phyloP scores from a whole-genome alignment of 2,329 filamentous ascomycete genomes.

The Trichocomaceae sp. region DNA sequence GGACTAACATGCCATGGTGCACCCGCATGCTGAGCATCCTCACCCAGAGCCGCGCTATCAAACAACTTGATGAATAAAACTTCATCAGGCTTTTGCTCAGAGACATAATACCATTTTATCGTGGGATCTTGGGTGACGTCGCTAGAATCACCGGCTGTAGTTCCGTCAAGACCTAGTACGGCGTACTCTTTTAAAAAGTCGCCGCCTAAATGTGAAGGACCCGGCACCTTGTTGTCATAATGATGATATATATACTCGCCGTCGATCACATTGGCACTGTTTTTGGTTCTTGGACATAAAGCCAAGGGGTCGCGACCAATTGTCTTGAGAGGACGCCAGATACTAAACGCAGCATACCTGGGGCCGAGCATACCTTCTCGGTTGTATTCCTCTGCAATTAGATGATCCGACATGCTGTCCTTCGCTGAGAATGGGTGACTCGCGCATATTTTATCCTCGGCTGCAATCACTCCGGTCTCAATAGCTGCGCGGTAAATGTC shows the following conservation, averaged over 20 bases:
- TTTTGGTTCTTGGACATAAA: neutral
- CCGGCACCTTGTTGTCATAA: constrained; percentile 3
- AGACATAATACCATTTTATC: neutral
- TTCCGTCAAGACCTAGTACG: neutral
- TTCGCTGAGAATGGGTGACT: neutral
- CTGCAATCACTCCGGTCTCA: neutral
- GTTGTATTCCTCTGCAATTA: neutral
- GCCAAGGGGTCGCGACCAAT: neutral
- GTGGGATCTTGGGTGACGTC: neutral
- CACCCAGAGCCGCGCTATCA: neutral
- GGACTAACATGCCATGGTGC: constrained; percentile 3
- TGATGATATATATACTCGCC: neutral
- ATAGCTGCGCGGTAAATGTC: neutral
- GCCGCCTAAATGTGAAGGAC: neutral
- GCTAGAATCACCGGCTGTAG: neutral
- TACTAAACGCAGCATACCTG: constrained; percentile 2
- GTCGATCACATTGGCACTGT: neutral
- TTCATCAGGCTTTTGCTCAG: neutral
- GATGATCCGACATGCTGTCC: neutral
- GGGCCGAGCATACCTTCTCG: neutral
- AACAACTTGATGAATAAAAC: constrained; percentile 1
- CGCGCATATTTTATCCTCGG: neutral
- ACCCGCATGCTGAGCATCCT: neutral
- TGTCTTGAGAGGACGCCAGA: constrained; percentile 3
- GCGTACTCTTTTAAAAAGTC: constrained; percentile 4